These are phyloP conservation scores for Dalbergia cultrata DNA, from an alignment of 306 rosid species.

Conservation along the genomic window DNA sequence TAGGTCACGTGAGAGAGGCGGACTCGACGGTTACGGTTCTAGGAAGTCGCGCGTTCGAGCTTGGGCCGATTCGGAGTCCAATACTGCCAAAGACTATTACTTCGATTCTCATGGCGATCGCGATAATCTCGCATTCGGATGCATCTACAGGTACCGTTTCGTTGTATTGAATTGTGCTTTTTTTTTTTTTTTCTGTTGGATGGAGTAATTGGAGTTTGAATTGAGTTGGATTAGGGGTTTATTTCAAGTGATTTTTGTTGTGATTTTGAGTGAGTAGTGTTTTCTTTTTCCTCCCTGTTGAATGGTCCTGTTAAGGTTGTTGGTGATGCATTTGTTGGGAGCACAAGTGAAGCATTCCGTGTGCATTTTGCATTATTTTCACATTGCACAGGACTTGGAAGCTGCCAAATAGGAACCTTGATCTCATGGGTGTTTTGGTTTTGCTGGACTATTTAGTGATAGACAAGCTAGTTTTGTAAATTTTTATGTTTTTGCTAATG, in stretches of 20 bases:
- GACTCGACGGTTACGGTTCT: slow-evolving; percentile 58
- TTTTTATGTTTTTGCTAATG: background rate
- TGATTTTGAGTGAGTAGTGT: slow-evolving; percentile 3
- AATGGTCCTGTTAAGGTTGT: slow-evolving; percentile 4
- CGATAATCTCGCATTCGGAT: slow-evolving; percentile 82
- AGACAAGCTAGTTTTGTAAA: background rate
- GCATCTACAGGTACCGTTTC: slow-evolving; percentile 67
- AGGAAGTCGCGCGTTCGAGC: slow-evolving; percentile 78
- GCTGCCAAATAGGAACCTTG: background rate
- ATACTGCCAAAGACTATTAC: slow-evolving; percentile 74
- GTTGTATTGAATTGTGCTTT: background rate
- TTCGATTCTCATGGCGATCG: slow-evolving; percentile 82
- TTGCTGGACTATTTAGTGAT: slow-evolving; percentile 12
- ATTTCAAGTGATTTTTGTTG: slow-evolving; percentile 1
- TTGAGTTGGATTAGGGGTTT: background rate
- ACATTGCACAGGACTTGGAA: background rate
- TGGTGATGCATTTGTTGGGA: background rate
- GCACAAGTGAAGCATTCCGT: background rate
- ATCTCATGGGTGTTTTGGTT: background rate
- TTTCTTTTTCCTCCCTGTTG: background rate
- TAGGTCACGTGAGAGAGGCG: slow-evolving; percentile 55
- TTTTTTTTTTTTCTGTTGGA: background rate
- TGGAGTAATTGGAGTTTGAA: background rate
- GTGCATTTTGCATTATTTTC: slow-evolving; percentile 4
- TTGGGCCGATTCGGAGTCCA: slow-evolving; percentile 74